Conservation (phyloP, 345 rosid species). For the Populus deltoides region DNA sequence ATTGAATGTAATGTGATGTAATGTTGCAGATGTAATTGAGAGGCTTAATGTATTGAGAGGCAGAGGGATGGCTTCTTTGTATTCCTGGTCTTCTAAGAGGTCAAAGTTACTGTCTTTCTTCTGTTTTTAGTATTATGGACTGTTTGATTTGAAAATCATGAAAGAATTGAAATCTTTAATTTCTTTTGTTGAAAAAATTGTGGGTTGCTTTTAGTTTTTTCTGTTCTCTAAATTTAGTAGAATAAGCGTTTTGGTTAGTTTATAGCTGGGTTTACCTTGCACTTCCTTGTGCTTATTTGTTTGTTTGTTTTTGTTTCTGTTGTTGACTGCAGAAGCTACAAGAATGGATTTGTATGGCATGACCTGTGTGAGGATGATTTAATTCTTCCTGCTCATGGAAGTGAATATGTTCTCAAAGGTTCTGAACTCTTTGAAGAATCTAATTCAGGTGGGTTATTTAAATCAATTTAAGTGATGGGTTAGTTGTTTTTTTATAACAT, state of each 20-base stretch:
- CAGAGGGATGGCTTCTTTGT: constrained; percentile 86
- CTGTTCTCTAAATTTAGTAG: not conserved
- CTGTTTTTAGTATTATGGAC: not conserved
- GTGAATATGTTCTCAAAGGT: constrained; percentile 91
- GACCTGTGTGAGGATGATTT: constrained; percentile 83
- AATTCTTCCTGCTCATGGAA: constrained; percentile 82
- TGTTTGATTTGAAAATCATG: not conserved
- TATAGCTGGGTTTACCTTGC: no score
- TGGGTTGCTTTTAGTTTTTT: not conserved
- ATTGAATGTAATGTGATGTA: not conserved
- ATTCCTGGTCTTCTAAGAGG: constrained; percentile 96
- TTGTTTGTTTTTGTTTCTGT: not conserved
- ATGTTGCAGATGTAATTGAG: constrained; percentile 66
- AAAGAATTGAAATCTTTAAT: not conserved
- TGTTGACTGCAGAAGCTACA: constrained; percentile 66
- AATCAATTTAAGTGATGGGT: not conserved
- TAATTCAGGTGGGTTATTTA: constrained; percentile 45
- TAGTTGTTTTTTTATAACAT: not conserved
- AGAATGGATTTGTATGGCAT: constrained; percentile 98
- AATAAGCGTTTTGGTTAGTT: no score
- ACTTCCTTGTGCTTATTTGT: not conserved
- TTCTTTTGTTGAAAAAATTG: not conserved
- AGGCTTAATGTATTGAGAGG: constrained; percentile 91
- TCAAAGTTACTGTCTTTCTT: constrained; percentile 6
- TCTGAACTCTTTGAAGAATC: constrained; percentile 81